Base-by-base conservation (phyloP, 495 filamentous ascomycete species). In the Xylaria bambusicola region DNA sequence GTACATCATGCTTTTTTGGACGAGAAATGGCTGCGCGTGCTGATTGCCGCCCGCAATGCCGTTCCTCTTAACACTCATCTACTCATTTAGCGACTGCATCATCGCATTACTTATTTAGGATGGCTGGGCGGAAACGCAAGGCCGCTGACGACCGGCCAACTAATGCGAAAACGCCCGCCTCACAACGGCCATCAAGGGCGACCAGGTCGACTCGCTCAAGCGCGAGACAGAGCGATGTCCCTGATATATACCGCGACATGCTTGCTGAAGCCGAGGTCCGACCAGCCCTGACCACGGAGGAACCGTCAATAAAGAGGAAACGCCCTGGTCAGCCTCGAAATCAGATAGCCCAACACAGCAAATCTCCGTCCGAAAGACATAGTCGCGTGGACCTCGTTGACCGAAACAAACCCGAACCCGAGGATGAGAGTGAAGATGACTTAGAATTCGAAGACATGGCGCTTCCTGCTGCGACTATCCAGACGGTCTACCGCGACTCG, bases 191-290 rank as follows among this genome's bases (percentile, higher is more conserved):
- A 41, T 33, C 35, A 31, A 29, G 55, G 33, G 18, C 54, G 23
- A 57, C 60, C 8, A 46, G 67, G 40, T 50, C 54, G 10, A 66
- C 68, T 2, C 56, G 61, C 18, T 62, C 66, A 2, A 65, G 54
- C 50, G 47, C 58, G 42, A 56, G 20, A 50, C 57, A 49, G 6
- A 50, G 56, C 47, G 49, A 64, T 60, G 73, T 85, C 27, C 79
- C 82, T 1, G 76, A 84, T 44, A 77, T 87, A 0, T 90, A 89
- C 60, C 79, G 70, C 44, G 83, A 90, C 57, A 85, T 92, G 86
- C 75, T 92, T 18, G 77, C 75, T 18, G 86, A 90, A 66, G 86
- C 83, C 26, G 76, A 82, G 48, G 75, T 47, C 68, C 75, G 58
- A 71, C 76, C 48, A 58, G 69, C 40, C 41, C 21, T 56, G 17